These are phyloP conservation scores for Herpetomonas samuelpessoai DNA, from an alignment of 208 protist species.

Conservation along the genomic window DNA sequence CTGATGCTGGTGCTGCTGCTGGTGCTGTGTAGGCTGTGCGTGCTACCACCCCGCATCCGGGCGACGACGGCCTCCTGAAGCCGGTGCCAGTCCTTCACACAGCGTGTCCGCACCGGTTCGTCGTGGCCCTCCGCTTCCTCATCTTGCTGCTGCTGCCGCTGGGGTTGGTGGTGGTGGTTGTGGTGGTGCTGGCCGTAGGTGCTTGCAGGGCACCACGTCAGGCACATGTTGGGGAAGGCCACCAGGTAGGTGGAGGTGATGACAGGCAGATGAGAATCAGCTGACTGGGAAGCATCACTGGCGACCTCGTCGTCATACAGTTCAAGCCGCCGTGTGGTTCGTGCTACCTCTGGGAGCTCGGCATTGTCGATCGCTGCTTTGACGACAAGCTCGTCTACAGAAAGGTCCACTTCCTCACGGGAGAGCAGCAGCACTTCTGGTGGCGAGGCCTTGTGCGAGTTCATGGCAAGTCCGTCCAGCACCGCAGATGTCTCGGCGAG, in stretches of 20 bases:
- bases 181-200: constrained; percentile 16
- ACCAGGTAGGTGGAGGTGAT: constrained; percentile 23
- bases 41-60: constrained; percentile 8
- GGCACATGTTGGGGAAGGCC: constrained; percentile 27
- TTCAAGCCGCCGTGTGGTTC: no score
- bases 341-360: no score
- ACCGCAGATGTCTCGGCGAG: no score
- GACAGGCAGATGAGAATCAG: no score
- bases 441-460: no score
- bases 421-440: no score
- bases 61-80: constrained; percentile 31
- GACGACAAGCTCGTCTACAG: no score
- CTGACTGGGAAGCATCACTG: no score
- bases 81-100: constrained; percentile 35
- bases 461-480: no score
- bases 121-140: not conserved
- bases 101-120: constrained; percentile 6
- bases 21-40: not conserved
- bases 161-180: not conserved
- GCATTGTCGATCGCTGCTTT: no score
- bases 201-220: constrained; percentile 45
- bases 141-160: not conserved
- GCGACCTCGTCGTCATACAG: no score
- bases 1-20: not conserved
- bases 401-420: no score